Percentiles rank a stretch among this genome's conserved stretches.
Evolutionary conservation across 352 stramenopile genomes (phyloP).

Genomic region (Globisporangium nodosum): DNA sequence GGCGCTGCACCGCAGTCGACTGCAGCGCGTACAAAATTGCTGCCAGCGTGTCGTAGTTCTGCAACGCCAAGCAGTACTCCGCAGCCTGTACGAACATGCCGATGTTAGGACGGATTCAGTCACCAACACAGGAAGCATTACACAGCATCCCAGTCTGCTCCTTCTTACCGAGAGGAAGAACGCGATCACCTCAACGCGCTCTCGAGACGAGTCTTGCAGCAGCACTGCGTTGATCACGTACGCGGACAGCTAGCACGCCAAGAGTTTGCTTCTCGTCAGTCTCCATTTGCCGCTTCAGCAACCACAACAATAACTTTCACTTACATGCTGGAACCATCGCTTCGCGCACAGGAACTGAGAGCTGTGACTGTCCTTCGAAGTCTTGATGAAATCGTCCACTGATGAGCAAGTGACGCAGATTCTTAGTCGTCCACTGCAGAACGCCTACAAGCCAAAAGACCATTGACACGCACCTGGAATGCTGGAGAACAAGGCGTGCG

Average conservation of each 20-base stretch:
- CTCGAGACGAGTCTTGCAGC: slow-evolving; percentile 56
- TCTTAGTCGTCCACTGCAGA: neutral
- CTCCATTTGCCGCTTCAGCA: neutral
- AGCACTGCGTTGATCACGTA: slow-evolving; percentile 82
- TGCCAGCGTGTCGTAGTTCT: slow-evolving; percentile 81
- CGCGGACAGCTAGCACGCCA: slow-evolving; percentile 46
- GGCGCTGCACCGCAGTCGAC: slow-evolving; percentile 80
- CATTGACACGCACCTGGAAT: slow-evolving; percentile 48
- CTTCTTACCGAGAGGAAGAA: slow-evolving; percentile 68
- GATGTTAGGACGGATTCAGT: neutral
- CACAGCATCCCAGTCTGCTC: neutral
- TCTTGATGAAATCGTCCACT: slow-evolving; percentile 74
- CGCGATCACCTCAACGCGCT: slow-evolving; percentile 60
- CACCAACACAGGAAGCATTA: neutral
- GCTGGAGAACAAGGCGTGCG: slow-evolving; percentile 71
- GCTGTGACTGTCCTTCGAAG: slow-evolving; percentile 48
- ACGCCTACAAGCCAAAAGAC: too few relatives aligned
- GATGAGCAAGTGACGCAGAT: neutral
- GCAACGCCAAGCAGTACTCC: slow-evolving; percentile 59
- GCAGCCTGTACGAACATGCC: slow-evolving; percentile 35
- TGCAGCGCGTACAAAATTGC: slow-evolving; percentile 83
- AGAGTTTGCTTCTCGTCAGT: slow-evolving; percentile 1
- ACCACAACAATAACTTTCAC: slow-evolving; percentile 8
- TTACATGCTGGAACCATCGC: slow-evolving; percentile 83
- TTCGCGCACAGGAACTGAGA: slow-evolving; percentile 58